Evolutionary conservation across 176 grass and related monocot genomes (phyloP).

Genomic region (Oryza punctata): DNA sequence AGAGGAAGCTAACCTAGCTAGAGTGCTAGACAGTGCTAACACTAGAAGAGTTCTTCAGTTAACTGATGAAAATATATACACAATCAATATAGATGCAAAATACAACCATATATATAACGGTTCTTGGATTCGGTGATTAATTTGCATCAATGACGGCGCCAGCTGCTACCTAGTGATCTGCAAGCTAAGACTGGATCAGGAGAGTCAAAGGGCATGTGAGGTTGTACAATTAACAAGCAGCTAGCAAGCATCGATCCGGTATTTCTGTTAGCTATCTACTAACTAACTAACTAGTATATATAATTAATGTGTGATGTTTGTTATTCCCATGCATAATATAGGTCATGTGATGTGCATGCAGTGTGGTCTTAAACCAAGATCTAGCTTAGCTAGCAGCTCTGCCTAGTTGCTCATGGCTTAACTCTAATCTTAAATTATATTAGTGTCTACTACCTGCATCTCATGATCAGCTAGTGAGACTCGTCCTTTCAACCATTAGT

Average conservation of each 20-base stretch:
- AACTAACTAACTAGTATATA: slow-evolving; percentile 19
- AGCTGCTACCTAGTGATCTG: not conserved
- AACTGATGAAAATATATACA: not conserved
- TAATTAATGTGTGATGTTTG: not conserved
- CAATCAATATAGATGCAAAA: not conserved
- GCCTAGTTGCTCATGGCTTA: slow-evolving; percentile 11
- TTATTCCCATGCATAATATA: not conserved
- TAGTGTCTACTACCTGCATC: slow-evolving; percentile 43
- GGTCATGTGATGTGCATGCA: slow-evolving; percentile 49
- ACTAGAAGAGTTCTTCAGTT: not conserved
- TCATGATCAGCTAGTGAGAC: slow-evolving; percentile 1
- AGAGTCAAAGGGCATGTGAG: slow-evolving; percentile 44
- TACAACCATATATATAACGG: not conserved
- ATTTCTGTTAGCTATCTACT: slow-evolving; percentile 43
- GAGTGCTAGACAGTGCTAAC: not conserved
- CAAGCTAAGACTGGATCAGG: slow-evolving; percentile 17
- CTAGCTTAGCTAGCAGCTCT: slow-evolving; percentile 5
- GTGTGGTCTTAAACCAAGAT: slow-evolving; percentile 24
- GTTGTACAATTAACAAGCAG: not conserved
- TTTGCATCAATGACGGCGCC: slow-evolving; percentile 10
- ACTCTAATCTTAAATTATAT: slow-evolving; percentile 14
- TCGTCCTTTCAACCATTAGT: slow-evolving; percentile 27
- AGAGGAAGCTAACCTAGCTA: not conserved
- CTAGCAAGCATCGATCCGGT: slow-evolving; percentile 38
- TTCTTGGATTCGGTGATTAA: not conserved